These are phyloP conservation scores for Leptoxyphium fumago DNA, from an alignment of 2,329 filamentous ascomycete species.

Conservation along the genomic window DNA sequence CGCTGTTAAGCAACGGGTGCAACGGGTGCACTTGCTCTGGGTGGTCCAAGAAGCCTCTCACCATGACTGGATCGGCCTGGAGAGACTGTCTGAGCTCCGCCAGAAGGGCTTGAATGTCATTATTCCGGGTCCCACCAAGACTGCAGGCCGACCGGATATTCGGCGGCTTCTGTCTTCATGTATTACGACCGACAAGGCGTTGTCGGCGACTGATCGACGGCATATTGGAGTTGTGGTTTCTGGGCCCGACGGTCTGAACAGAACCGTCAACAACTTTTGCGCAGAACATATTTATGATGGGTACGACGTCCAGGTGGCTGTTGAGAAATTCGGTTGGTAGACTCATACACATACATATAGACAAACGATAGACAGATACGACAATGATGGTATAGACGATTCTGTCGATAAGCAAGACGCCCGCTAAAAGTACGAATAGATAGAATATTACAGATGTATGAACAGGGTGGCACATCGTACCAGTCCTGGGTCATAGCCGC, in stretches of 20 bases:
- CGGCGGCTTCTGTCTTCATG: slow-evolving; percentile 23
- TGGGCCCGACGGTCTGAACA: slow-evolving; percentile 48
- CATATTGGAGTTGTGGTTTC: slow-evolving; percentile 41
- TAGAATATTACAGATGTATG: too few relatives aligned
- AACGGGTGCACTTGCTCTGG: slow-evolving; percentile 37
- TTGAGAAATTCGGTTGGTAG: slow-evolving; percentile 58
- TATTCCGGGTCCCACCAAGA: slow-evolving; percentile 39
- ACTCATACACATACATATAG: slow-evolving; percentile 4
- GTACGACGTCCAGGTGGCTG: slow-evolving; percentile 35
- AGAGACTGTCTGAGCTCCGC: slow-evolving; percentile 35
- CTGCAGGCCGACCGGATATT: slow-evolving; percentile 41
- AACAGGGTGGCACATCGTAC: too few relatives aligned
- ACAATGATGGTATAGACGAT: too few relatives aligned
- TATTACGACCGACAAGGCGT: slow-evolving; percentile 21
- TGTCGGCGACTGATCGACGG: slow-evolving; percentile 14
- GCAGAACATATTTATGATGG: slow-evolving; percentile 35
- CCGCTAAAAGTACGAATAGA: too few relatives aligned
- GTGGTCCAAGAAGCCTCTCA: slow-evolving; percentile 41
- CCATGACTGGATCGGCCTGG: slow-evolving; percentile 37
- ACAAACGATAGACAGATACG: neutral
- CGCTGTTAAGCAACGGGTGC: slow-evolving; percentile 9
- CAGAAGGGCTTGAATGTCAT: slow-evolving; percentile 37
- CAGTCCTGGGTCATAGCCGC: too few relatives aligned
- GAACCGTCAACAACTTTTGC: slow-evolving; percentile 44
- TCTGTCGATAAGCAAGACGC: too few relatives aligned